A percentile compares a stretch with the other conserved stretches of the same genome.
phyloP scores from a whole-genome alignment of 2,329 filamentous ascomycete genomes.

The Coniosporium tulheliwenetii region DNA sequence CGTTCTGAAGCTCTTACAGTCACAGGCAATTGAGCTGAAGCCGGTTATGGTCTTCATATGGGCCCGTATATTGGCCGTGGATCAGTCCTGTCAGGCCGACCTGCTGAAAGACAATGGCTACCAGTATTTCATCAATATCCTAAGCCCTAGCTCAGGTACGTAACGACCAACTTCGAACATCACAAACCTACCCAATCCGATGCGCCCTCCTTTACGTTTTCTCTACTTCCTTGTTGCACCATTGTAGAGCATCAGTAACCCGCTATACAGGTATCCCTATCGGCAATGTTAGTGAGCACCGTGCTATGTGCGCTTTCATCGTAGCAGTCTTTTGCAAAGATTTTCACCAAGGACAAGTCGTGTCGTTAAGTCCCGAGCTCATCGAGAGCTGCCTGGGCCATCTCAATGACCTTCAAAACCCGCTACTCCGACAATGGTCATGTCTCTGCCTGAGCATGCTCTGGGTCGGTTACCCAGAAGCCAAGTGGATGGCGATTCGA shows the following conservation, averaged over 20 bases:
- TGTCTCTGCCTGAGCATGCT: constrained; percentile 91
- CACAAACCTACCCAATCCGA: too few species aligned
- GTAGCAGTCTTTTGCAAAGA: constrained; percentile 93
- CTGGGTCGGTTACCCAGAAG: constrained; percentile 80
- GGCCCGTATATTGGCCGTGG: constrained; percentile 89
- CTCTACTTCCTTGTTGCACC: too few species aligned
- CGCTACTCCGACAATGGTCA: constrained; percentile 83
- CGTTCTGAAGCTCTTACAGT: constrained; percentile 91
- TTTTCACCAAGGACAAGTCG: constrained; percentile 79
- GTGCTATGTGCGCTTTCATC: constrained; percentile 98
- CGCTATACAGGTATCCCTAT: constrained; percentile 50
- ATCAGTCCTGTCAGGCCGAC: constrained; percentile 84
- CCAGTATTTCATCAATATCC: constrained; percentile 86
- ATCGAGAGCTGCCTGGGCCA: constrained; percentile 79
- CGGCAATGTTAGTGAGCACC: constrained; percentile 80
- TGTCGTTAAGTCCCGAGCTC: constrained; percentile 80
- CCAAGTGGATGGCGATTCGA: constrained; percentile 89
- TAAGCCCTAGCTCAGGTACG: constrained; percentile 58
- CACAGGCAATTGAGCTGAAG: constrained; percentile 84
- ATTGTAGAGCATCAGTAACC: too few species aligned
- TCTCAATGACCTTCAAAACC: constrained; percentile 72
- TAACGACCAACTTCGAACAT: too few species aligned
- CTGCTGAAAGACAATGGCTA: constrained; percentile 94
- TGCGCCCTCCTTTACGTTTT: too few species aligned
- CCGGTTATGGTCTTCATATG: constrained; percentile 99